These are phyloP conservation scores for Didymella sp. DNA, from an alignment of 2,329 filamentous ascomycete species.

Conservation along the genomic window DNA sequence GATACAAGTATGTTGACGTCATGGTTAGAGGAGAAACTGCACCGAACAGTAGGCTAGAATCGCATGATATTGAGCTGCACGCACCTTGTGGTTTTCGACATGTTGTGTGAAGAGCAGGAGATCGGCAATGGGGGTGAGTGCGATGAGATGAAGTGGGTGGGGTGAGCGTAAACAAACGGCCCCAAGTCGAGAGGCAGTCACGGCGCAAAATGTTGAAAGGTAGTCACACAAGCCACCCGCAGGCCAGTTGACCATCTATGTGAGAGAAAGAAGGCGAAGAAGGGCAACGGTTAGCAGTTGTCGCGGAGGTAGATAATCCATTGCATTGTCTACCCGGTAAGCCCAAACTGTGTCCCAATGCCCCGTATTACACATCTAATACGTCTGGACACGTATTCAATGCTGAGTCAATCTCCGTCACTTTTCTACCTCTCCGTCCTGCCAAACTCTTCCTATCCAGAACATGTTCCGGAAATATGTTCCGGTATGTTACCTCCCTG, in stretches of 20 bases:
- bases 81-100: too few species aligned
- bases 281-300: not conserved
- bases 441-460: not conserved
- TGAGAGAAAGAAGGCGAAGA: not conserved
- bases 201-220: not conserved
- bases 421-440: not conserved
- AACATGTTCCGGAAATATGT: not conserved
- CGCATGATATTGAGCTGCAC: too few species aligned
- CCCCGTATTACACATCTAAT: not conserved
- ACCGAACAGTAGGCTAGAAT: too few species aligned
- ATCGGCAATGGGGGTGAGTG: not conserved
- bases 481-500: not conserved
- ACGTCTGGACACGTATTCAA: not conserved
- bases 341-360: not conserved
- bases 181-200: not conserved
- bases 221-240: not conserved
- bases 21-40: not conserved
- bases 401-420: not conserved
- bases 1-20: not conserved
- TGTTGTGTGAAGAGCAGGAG: not conserved
- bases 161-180: not conserved
- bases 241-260: not conserved
- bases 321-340: not conserved
- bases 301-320: not conserved
- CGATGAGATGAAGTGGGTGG: not conserved